A percentile compares a stretch with the other conserved stretches of the same genome.
These are phyloP conservation scores for Calonectria ilicicola DNA, from an alignment of 2,329 filamentous ascomycete species.

Conservation along the genomic window DNA sequence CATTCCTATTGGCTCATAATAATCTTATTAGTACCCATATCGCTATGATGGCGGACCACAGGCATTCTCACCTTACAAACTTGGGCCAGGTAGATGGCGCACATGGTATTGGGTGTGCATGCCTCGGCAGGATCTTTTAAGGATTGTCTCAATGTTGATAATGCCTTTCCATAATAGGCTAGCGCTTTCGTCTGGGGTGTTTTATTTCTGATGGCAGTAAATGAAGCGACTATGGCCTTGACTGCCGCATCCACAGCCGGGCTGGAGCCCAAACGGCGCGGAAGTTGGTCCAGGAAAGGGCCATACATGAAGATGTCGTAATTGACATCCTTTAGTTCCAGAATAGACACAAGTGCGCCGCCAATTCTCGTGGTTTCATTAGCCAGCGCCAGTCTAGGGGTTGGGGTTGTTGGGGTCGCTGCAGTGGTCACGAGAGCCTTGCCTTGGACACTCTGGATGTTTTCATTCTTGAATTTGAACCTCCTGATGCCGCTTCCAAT, in stretches of 20 bases:
- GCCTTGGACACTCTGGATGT: neutral
- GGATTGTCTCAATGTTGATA: neutral
- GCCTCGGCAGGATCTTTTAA: neutral
- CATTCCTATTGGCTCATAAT: neutral
- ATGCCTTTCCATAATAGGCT: neutral
- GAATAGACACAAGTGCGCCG: neutral
- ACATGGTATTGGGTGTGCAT: neutral
- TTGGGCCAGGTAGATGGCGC: conserved; percentile 1
- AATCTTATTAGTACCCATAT: neutral
- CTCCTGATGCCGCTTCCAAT: neutral
- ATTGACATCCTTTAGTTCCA: neutral
- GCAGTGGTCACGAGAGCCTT: neutral
- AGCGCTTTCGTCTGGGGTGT: neutral
- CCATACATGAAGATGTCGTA: conserved; percentile 6
- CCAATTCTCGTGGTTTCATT: neutral
- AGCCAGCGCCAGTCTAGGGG: neutral
- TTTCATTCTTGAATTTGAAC: conserved; percentile 2
- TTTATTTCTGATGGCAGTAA: neutral
- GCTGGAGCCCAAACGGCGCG: conserved; percentile 1
- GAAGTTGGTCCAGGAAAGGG: conserved; percentile 6
- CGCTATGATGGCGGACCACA: neutral
- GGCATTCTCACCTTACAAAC: neutral
- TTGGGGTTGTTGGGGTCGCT: neutral
- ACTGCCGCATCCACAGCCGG: neutral
- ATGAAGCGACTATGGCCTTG: neutral